Percentiles rank a stretch among this genome's conserved stretches.
Evolutionary conservation across 129 eudicot genomes (phyloP).

Genomic region (Ambrosia trifida): DNA sequence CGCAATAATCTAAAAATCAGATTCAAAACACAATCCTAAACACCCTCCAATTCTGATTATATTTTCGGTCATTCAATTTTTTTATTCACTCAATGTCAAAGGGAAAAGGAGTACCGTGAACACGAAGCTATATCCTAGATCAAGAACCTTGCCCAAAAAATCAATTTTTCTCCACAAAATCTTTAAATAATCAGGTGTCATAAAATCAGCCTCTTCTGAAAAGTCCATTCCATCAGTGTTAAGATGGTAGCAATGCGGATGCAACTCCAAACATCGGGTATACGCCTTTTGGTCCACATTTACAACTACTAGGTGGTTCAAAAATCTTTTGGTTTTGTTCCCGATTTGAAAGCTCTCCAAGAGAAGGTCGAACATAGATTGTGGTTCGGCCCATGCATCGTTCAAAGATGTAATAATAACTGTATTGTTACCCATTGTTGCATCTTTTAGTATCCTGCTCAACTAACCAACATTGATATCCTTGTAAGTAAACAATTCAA

Average conservation of each 20-base stretch:
- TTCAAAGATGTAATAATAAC: conserved; percentile 53
- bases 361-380: conserved; percentile 49
- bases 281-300: conserved; percentile 47
- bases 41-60: too few species aligned
- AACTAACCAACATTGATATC: conserved; percentile 14
- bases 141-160: conserved; percentile 39
- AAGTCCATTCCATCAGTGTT: conserved; percentile 29
- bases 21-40: too few species aligned
- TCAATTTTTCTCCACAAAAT: conserved; percentile 56
- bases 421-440: conserved; percentile 39
- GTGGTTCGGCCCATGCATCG: conserved; percentile 53
- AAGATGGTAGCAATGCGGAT: conserved; percentile 43
- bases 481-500: neutral
- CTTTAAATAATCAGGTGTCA: conserved; percentile 44
- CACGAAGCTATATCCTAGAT: conserved; percentile 52
- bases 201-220: conserved; percentile 40
- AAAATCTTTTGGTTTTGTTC: conserved; percentile 33
- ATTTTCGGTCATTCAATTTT: too few species aligned
- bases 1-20: too few species aligned
- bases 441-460: conserved; percentile 33
- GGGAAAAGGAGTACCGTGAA: conserved; percentile 42
- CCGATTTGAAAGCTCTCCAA: conserved; percentile 51
- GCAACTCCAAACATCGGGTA: conserved; percentile 34
- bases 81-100: too few species aligned
- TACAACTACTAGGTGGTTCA: conserved; percentile 50